Conservation (phyloP, 768 basidiomycete genomes). For the Tephrocybe rancida region DNA sequence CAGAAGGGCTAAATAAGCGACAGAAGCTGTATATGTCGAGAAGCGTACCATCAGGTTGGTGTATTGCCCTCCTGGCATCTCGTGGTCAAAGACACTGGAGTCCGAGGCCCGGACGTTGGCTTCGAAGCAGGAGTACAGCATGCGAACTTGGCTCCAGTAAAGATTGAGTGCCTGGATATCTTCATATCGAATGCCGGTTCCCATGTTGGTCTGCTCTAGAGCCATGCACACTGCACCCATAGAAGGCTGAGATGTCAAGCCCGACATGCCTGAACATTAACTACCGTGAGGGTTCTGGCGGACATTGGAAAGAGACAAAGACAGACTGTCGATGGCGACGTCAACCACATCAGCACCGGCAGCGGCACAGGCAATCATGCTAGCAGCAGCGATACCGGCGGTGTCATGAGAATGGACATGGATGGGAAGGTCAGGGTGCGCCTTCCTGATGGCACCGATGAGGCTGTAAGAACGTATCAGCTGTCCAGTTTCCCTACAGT, state of each 20-base stretch:
- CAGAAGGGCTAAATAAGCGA: constrained; percentile 19
- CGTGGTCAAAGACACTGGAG: constrained; percentile 97
- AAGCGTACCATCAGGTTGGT: constrained; percentile 82
- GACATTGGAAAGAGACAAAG: not conserved
- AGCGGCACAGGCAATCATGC: constrained; percentile 93
- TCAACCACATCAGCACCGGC: constrained; percentile 99
- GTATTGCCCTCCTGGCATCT: constrained; percentile 98
- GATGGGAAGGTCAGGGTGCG: constrained; percentile 96
- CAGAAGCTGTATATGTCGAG: constrained; percentile 17
- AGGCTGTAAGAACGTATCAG: constrained; percentile 51
- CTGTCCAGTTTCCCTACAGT: not conserved
- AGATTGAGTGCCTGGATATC: constrained; percentile 97
- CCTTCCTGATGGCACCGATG: constrained; percentile 92
- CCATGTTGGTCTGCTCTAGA: constrained; percentile 90
- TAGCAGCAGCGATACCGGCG: constrained; percentile 96
- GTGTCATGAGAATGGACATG: constrained; percentile 99
- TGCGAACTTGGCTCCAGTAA: constrained; percentile 97
- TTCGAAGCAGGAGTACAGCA: constrained; percentile 96
- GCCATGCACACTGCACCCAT: constrained; percentile 98
- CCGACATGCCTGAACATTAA: constrained; percentile 91
- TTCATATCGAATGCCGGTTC: constrained; percentile 95
- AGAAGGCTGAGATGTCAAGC: constrained; percentile 96
- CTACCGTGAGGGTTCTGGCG: constrained; percentile 14
- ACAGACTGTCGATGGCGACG: constrained; percentile 96
- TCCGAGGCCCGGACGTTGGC: constrained; percentile 97